Evolutionary conservation across 768 basidiomycete genomes (phyloP), one percentile per base, ranked within the genome.

Genomic region (Punctularia strigosozonata): DNA sequence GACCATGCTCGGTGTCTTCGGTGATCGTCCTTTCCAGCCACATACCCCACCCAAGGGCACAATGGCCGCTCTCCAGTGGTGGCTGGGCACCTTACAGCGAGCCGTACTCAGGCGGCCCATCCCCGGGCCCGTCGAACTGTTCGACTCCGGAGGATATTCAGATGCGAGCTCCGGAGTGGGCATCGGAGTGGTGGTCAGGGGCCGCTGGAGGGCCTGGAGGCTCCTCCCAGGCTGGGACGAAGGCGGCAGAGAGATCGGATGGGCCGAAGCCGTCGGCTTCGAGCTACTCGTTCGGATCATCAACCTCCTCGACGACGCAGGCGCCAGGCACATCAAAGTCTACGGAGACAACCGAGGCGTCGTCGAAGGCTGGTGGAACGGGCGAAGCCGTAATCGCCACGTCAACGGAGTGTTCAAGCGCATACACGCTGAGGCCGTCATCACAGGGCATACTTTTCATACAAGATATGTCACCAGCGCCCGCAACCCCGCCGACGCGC

Each of bases 401-500:
- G 38, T 41, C 39, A 38, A 41, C 35, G 12, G 19, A 3, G 31
- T 38, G 5, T 43, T 39, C 31, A 4, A 17, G 13, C 35, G 31
- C 6, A 36, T 43, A 2, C 37, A 42, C 24, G n/a, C n/a, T n/a
- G n/a, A n/a, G n/a, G n/a, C n/a, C n/a, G n/a, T 62, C 26, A n/a
- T n/a, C n/a, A n/a, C n/a, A n/a, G n/a, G n/a, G n/a, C n/a, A n/a
- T n/a, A n/a, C n/a, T n/a, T n/a, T n/a, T n/a, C 49, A 58, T 52
- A 54, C 60, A 1, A 12, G 34, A 2, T 68, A 68, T 26, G 42
- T 66, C 17, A 41, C 43, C 0, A 66, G 63, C 39, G 42, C 40
- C 12, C 7, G 44, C 0, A 70, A 72, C 43, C 59, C 61, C 4
- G 61, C 63, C 0, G 64, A 68, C 38, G 26, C 8, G 0, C 61